These are phyloP conservation scores for Cercospora sp. DNA, from an alignment of 2,329 filamentous ascomycete genomes.

Conservation along the genomic window DNA sequence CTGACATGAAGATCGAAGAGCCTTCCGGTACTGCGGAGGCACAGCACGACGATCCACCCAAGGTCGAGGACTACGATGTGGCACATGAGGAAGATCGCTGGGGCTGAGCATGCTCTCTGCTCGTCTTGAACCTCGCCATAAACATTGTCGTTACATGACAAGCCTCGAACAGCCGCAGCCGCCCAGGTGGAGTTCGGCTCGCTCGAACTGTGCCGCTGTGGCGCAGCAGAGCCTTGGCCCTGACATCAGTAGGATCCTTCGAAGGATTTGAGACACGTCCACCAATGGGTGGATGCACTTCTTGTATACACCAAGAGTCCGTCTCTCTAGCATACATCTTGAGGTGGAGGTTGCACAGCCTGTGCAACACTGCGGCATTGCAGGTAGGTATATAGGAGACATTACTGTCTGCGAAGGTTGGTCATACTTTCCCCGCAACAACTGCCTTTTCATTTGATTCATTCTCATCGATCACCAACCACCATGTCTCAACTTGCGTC, in stretches of 20 bases:
- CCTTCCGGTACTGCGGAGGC: slow-evolving; percentile 1
- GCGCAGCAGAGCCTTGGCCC: slow-evolving; percentile 9
- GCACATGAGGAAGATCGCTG: slow-evolving; percentile 32
- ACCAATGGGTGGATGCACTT: neutral
- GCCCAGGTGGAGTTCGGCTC: slow-evolving; percentile 8
- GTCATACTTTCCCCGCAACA: neutral
- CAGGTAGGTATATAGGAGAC: slow-evolving; percentile 20
- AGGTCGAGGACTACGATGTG: slow-evolving; percentile 21
- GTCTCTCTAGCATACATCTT: neutral
- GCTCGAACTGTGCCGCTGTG: slow-evolving; percentile 3
- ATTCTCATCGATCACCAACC: neutral
- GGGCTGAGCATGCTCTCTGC: slow-evolving; percentile 11
- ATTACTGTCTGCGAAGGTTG: slow-evolving; percentile 10
- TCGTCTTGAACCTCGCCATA: neutral
- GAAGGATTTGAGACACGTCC: neutral
- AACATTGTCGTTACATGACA: neutral
- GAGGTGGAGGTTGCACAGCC: slow-evolving; percentile 1
- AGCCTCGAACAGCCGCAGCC: neutral
- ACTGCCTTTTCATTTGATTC: neutral
- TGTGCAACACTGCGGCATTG: neutral
- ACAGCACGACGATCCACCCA: slow-evolving; percentile 5
- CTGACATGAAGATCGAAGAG: slow-evolving; percentile 13
- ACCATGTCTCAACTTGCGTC: slow-evolving; percentile 24
- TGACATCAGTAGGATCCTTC: slow-evolving; percentile 11
- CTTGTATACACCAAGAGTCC: slow-evolving; percentile 9